Evolutionary conservation across 2,329 filamentous ascomycete genomes (phyloP), one percentile per base, ranked within the genome.

Genomic region (Dothistroma septosporum): DNA sequence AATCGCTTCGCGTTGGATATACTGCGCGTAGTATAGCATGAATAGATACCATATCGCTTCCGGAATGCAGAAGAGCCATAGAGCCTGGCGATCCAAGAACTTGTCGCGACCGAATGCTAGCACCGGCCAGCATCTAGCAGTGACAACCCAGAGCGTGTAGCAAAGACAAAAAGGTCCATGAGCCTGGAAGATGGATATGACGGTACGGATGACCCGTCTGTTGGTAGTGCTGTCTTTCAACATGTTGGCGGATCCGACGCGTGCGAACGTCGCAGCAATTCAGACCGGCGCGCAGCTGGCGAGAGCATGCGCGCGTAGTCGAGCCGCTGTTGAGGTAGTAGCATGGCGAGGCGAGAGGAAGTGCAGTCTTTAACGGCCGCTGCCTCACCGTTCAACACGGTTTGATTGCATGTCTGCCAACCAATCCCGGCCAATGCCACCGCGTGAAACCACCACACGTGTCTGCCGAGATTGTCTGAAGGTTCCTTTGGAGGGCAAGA

Each of bases 31-130:
- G 48, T 81, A 83, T 14, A 84, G 71, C 69, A 80, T 86, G 65
- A 83, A 67, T 21, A 84, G 61, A 71, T 80, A 86, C 72, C 87
- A 86, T 0, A 77, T 68, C 68, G 78, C 69, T 72, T 87, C 85
- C n/a, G 80, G 72, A 24, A 76, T 64, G 52, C 79, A 75, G 72
- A 80, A 81, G 3, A 72, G 66, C 59, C 82, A 74, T 11, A 83
- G 65, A 31, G 58, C 28, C 31, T 32, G 31, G 75, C 54, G 63
- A 44, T 62, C 54, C 16, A 63, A 19, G 24, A 59, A 61, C 2
- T 35, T 32, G 14, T 65, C 60, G 24, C 58, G 58, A 19, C 61
- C 59, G 35, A 64, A 57, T 28, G 53, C 60, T 31, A 61, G 54
- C 19, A 55, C 49, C 12, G 53, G 59, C 53, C 62, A 55, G 61